Evolutionary conservation across 441 rosid genomes (phyloP), one percentile per base, ranked within the genome.

Genomic region (Populus hybrid): DNA sequence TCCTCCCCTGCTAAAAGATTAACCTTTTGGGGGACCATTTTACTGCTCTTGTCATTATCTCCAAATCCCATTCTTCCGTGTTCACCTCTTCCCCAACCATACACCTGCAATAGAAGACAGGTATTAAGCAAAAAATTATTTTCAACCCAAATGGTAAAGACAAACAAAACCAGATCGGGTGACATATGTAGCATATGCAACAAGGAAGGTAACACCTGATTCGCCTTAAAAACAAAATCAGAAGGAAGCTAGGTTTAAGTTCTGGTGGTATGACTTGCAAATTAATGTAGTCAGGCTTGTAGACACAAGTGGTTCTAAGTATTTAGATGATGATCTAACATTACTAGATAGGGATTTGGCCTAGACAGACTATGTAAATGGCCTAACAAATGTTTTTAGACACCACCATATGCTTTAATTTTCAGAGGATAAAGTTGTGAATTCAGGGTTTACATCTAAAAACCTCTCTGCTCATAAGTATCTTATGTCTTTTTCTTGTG

Each of bases 51-150:
- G 85, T 96, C 99, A 83, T 87, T 96, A 78, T 96, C 99, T 69
- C 99, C 99, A 79, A 96, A 91, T 50, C 99, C 99, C 21, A 96
- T 94, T 83, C 99, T 88, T 50, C 99, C 98, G 38, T 96, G 99
- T 79, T 94, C 98, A 67, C 99, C 99, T 88, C 99, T 91, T 81
- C 99, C 99, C 99, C 99, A 96, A 33, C 94, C 95, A 81, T 88
- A 94, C 63, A 96, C 98, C 99, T 96, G 86, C 77, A 79, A 68
- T 36, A 67, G 2, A 77, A 76, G 59, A 69, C 24, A 29, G 12
- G 68, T 73, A 79, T 59, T 28, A 10, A 18, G 16, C 10, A 23
- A 4, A 21, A 35, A 53, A 33, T 31, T 2, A 69, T 61, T 35
- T 63, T 69, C 11, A 68, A 3, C 31, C 8, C 16, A 16, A 24